Conservation (phyloP, 176 grass and related monocot genomes). For the Ananas comosus region DNA sequence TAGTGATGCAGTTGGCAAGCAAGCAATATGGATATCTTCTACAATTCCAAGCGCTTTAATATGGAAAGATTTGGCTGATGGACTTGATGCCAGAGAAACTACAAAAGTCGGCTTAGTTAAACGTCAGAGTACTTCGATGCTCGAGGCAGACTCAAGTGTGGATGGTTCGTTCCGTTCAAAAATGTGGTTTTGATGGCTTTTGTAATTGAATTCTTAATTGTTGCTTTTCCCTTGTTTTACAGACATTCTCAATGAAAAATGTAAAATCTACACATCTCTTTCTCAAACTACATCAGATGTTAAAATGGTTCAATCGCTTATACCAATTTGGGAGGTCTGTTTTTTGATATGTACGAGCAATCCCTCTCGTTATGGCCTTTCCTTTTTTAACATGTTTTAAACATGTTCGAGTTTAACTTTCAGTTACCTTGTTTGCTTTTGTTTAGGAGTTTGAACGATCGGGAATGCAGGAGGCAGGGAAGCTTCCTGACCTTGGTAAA, state of each 20-base stretch:
- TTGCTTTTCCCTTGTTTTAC: slow-evolving; percentile 23
- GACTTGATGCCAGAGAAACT: slow-evolving; percentile 16
- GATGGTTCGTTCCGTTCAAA: slow-evolving; percentile 40
- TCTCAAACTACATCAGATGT: slow-evolving; percentile 59
- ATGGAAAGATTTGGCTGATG: slow-evolving; percentile 33
- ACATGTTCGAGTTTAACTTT: not conserved
- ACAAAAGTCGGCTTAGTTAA: slow-evolving; percentile 15
- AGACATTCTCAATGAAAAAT: slow-evolving; percentile 87
- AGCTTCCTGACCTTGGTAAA: slow-evolving; percentile 29
- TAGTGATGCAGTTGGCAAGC: slow-evolving; percentile 29
- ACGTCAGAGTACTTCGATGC: slow-evolving; percentile 82
- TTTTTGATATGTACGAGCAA: slow-evolving; percentile 9
- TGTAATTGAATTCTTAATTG: slow-evolving; percentile 25
- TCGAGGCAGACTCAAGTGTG: slow-evolving; percentile 72
- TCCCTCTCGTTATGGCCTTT: not conserved
- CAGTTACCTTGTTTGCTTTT: slow-evolving; percentile 15
- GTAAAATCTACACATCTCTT: slow-evolving; percentile 76
- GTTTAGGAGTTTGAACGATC: slow-evolving; percentile 50
- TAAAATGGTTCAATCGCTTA: slow-evolving; percentile 92
- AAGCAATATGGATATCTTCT: slow-evolving; percentile 66
- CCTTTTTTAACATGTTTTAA: not conserved
- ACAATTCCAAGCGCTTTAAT: slow-evolving; percentile 55
- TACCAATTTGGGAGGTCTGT: slow-evolving; percentile 82
- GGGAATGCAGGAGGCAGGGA: slow-evolving; percentile 44
- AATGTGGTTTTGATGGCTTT: slow-evolving; percentile 7